Evolutionary conservation across 352 stramenopile genomes (phyloP).

Genomic region (Phytophthora ohioensis): DNA sequence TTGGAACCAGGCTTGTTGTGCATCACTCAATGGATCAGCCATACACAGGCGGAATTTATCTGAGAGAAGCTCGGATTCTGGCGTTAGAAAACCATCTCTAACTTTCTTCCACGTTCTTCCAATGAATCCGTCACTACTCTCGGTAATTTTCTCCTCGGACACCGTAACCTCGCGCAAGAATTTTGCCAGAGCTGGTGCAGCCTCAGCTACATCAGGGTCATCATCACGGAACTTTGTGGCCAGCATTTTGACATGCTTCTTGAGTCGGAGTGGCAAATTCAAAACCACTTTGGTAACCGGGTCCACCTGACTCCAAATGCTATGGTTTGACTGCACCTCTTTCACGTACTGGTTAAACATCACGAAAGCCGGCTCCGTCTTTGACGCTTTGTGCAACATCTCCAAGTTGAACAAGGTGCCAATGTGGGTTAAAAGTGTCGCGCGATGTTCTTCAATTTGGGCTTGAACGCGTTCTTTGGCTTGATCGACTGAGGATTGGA

Average conservation of each 20-base stretch:
- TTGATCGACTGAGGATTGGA: conserved; percentile 18
- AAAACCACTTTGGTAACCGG: conserved; percentile 17
- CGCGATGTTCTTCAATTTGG: conserved; percentile 37
- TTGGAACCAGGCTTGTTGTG: conserved; percentile 31
- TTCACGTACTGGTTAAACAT: conserved; percentile 22
- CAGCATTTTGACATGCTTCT: conserved; percentile 39
- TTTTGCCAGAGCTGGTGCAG: conserved; percentile 5
- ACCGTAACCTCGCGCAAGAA: conserved; percentile 32
- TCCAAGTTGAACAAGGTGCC: conserved; percentile 49
- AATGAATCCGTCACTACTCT: conserved; percentile 8
- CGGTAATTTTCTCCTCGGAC: conserved; percentile 17
- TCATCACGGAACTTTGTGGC: conserved; percentile 25
- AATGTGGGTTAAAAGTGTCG: conserved; percentile 18
- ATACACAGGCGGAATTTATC: conserved; percentile 30
- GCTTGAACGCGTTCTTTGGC: conserved; percentile 30
- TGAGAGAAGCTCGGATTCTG: conserved; percentile 13
- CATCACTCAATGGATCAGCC: conserved; percentile 22
- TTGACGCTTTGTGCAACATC: conserved; percentile 25
- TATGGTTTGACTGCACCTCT: conserved; percentile 17
- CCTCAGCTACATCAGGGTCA: neutral
- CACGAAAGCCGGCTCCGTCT: conserved; percentile 20
- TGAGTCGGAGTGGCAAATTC: conserved; percentile 35
- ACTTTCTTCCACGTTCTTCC: conserved; percentile 7
- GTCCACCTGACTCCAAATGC: conserved; percentile 36
- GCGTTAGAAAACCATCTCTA: neutral